These are phyloP conservation scores for Apiospora marii DNA, from an alignment of 2,329 filamentous ascomycete genomes.

Conservation along the genomic window DNA sequence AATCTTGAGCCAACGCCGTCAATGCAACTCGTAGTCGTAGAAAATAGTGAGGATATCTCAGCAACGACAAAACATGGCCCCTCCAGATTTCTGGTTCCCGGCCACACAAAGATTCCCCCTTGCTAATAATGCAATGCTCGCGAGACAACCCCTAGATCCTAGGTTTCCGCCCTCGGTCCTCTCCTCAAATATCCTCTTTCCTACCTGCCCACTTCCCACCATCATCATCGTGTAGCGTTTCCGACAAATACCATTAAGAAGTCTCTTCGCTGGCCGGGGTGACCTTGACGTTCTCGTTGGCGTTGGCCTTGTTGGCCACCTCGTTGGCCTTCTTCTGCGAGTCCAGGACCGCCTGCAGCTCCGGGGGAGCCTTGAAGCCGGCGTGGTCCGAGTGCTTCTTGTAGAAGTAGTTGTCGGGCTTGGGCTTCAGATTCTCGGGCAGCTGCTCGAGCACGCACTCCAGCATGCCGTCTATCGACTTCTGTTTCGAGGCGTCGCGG, in stretches of 20 bases:
- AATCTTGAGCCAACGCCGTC: constrained; percentile 7
- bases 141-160: neutral
- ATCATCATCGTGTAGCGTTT: neutral
- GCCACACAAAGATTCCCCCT: neutral
- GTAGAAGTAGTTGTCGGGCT: constrained; percentile 79
- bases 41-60: constrained; percentile 13
- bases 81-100: neutral
- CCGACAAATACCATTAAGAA: neutral
- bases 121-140: constrained; percentile 6
- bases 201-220: neutral
- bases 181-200: neutral
- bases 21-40: constrained; percentile 8
- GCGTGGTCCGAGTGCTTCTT: constrained; percentile 90
- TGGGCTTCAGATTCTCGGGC: constrained; percentile 75
- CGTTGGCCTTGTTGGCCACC: constrained; percentile 40
- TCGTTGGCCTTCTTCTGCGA: constrained; percentile 61
- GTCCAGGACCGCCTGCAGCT: constrained; percentile 64
- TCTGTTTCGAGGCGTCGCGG: constrained; percentile 81
- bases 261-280: constrained; percentile 31
- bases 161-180: neutral
- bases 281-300: constrained; percentile 35
- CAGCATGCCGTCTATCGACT: constrained; percentile 78
- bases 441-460: constrained; percentile 77
- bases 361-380: constrained; percentile 74
- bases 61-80: neutral